phyloP scores from a whole-genome alignment of 176 grass and related monocot genomes.

The Saccharum officinarum region DNA sequence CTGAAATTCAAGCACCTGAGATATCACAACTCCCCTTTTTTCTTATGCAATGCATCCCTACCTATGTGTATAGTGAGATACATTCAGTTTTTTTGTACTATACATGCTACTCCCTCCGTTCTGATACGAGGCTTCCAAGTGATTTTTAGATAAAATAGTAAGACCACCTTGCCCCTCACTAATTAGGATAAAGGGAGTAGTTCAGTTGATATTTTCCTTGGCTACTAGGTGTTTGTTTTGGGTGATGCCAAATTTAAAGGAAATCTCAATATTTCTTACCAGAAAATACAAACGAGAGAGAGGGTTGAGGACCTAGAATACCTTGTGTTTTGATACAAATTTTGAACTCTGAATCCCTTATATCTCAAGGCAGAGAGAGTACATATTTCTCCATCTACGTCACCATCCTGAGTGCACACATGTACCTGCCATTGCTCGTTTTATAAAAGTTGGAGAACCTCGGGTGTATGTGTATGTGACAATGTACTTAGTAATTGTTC shows the following conservation, averaged over 20 bases:
- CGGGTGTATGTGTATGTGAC: background rate
- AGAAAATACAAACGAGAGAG: too few species aligned
- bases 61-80: background rate
- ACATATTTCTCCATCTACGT: background rate
- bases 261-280: too few species aligned
- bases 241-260: too few species aligned
- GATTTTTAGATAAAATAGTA: background rate
- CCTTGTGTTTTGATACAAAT: too few species aligned
- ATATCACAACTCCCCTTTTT: background rate
- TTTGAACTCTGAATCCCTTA: too few species aligned
- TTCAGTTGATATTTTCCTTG: too few species aligned
- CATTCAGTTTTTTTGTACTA: background rate
- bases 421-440: background rate
- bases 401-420: background rate
- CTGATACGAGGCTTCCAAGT: background rate
- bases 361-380: too few species aligned
- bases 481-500: background rate
- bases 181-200: too few species aligned
- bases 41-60: background rate
- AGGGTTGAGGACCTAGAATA: too few species aligned
- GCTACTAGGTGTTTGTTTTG: too few species aligned
- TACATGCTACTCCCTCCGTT: background rate
- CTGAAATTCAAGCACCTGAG: too few species aligned
- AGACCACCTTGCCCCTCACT: too few species aligned
- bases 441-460: background rate